Conservation (phyloP, 2,329 filamentous ascomycete species). For the Penicillium sp. region DNA sequence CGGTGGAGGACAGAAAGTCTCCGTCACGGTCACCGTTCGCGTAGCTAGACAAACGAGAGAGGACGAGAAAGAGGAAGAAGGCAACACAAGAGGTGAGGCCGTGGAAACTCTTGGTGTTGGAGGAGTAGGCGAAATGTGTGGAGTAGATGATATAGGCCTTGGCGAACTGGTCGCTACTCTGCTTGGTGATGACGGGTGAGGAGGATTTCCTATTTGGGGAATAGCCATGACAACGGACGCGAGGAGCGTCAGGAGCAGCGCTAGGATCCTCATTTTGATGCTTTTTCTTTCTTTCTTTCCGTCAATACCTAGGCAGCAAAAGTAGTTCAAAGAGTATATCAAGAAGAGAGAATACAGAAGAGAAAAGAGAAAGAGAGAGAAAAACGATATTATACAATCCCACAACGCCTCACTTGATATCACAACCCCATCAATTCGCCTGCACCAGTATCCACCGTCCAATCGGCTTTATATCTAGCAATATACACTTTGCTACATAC, state of each 20-base stretch:
- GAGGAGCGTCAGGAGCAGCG: constrained; percentile 1
- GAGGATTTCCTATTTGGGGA: constrained; percentile 5
- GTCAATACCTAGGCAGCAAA: neutral
- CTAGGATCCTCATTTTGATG: constrained; percentile 4
- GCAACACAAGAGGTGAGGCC: neutral
- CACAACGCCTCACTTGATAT: constrained; percentile 9
- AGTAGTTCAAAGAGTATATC: neutral
- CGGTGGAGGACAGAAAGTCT: constrained; percentile 3
- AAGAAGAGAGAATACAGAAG: neutral
- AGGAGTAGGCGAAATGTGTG: neutral
- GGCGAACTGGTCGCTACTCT: neutral
- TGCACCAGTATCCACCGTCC: neutral
- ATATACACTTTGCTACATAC: neutral
- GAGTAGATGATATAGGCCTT: neutral
- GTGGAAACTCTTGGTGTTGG: neutral
- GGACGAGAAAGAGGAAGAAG: neutral
- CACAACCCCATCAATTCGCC: constrained; percentile 9
- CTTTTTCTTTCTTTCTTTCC: neutral
- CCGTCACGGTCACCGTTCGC: neutral
- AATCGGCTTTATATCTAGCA: neutral
- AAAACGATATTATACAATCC: constrained; percentile 1
- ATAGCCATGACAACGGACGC: constrained; percentile 11
- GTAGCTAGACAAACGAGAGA: neutral
- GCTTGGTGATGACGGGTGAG: neutral
- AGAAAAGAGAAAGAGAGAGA: neutral